Evolutionary conservation across 129 eudicot genomes (phyloP).

Genomic region (Dittrichia graveolens): DNA sequence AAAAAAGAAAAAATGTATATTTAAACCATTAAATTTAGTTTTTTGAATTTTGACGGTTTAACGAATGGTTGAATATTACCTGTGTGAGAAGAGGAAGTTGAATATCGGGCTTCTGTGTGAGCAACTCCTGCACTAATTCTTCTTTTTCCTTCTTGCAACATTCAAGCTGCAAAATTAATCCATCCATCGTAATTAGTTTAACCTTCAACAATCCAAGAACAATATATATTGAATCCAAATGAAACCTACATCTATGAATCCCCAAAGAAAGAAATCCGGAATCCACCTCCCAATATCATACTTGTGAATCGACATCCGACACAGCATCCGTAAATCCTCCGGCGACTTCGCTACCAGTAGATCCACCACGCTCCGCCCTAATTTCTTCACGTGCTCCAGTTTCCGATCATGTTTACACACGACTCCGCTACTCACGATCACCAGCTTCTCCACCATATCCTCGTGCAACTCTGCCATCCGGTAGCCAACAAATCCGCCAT

Average conservation of each 20-base stretch:
- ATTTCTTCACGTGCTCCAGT: conserved; percentile 41
- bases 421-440: conserved; percentile 70
- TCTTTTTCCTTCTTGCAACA: conserved; percentile 45
- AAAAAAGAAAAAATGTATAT: no score
- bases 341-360: conserved; percentile 56
- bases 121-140: conserved; percentile 51
- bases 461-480: conserved; percentile 65
- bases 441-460: conserved; percentile 65
- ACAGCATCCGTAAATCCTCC: conserved; percentile 43
- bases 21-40: no score
- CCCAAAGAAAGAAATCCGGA: conserved; percentile 58
- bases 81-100: conserved; percentile 42
- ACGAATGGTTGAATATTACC: conserved; percentile 35
- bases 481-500: conserved; percentile 82
- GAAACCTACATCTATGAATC: conserved; percentile 50
- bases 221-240: not conserved
- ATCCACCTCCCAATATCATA: conserved; percentile 44
- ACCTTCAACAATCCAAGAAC: not conserved
- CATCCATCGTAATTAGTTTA: not conserved
- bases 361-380: conserved; percentile 50
- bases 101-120: conserved; percentile 31
- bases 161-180: conserved; percentile 12
- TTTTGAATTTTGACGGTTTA: no score
- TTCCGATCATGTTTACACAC: conserved; percentile 51
- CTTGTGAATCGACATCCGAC: conserved; percentile 47